A percentile compares a stretch with the other conserved stretches of the same genome.
phyloP scores from a whole-genome alignment of 805 yeast genomes.

The Yamadazyma tumulicola region DNA sequence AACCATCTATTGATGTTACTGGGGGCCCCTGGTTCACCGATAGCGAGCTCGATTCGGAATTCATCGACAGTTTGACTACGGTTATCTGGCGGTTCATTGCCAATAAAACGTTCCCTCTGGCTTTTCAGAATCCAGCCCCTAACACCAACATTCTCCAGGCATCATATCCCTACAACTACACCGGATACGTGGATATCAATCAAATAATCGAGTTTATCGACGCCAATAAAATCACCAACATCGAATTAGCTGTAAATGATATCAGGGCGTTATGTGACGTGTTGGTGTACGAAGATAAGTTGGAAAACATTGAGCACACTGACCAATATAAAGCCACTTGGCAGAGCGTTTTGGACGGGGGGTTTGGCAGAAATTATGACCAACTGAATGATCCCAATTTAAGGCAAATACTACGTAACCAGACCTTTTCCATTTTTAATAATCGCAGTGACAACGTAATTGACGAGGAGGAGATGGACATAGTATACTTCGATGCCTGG shows the following conservation, averaged over 20 bases:
- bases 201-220: slow-evolving; percentile 74
- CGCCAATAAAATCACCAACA: slow-evolving; percentile 70
- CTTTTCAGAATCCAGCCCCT: slow-evolving; percentile 45
- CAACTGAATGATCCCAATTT: slow-evolving; percentile 2
- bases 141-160: slow-evolving; percentile 41
- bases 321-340: slow-evolving; percentile 77
- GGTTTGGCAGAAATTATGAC: slow-evolving; percentile 36
- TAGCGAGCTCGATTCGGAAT: slow-evolving; percentile 89
- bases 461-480: slow-evolving; percentile 15
- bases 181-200: slow-evolving; percentile 65
- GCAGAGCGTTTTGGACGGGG: slow-evolving; percentile 74
- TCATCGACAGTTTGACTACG: slow-evolving; percentile 76
- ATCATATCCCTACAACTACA: slow-evolving; percentile 54
- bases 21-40: slow-evolving; percentile 99
- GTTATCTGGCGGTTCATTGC: slow-evolving; percentile 88
- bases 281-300: slow-evolving; percentile 76
- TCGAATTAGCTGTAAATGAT: slow-evolving; percentile 71
- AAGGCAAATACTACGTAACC: slow-evolving; percentile 4
- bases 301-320: slow-evolving; percentile 56
- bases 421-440: slow-evolving; percentile 13
- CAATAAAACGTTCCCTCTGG: slow-evolving; percentile 70
- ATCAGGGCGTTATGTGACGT: slow-evolving; percentile 85
- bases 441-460: slow-evolving; percentile 13
- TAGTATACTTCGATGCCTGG: slow-evolving; percentile 16
- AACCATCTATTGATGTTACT: slow-evolving; percentile 92